These are phyloP conservation scores for Choanephora cucurbitarum DNA, from an alignment of 371 early-diverging fungal genomes.

Conservation along the genomic window DNA sequence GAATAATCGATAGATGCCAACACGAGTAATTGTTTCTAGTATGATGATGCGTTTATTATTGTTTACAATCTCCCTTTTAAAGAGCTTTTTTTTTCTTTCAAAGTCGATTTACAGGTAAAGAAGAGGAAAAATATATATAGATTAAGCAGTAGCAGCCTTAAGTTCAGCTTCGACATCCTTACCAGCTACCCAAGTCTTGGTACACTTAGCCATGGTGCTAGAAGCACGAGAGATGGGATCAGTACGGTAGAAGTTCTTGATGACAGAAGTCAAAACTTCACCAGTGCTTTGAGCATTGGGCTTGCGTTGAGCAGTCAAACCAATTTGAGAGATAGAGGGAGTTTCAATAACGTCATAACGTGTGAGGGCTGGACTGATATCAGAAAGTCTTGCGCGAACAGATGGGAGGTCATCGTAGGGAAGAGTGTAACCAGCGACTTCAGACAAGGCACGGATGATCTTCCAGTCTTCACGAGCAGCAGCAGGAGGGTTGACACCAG, in stretches of 20 bases:
- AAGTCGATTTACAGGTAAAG: not conserved
- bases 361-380: slow-evolving; percentile 85
- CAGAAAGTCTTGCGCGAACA: slow-evolving; percentile 83
- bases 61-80: not conserved
- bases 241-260: slow-evolving; percentile 93
- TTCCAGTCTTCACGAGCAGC: slow-evolving; percentile 98
- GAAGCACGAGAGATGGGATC: slow-evolving; percentile 92
- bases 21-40: not conserved
- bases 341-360: slow-evolving; percentile 72
- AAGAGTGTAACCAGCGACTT: slow-evolving; percentile 82
- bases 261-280: slow-evolving; percentile 53
- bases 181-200: slow-evolving; percentile 57
- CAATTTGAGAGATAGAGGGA: slow-evolving; percentile 61
- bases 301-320: slow-evolving; percentile 59
- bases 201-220: slow-evolving; percentile 97
- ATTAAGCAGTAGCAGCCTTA: slow-evolving; percentile 43
- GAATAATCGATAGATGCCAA: too few species aligned
- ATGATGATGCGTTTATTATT: not conserved
- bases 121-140: slow-evolving; percentile 1
- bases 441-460: slow-evolving; percentile 95
- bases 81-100: slow-evolving; percentile 3
- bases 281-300: slow-evolving; percentile 46
- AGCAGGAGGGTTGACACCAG: slow-evolving; percentile 89
- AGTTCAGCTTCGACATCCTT: slow-evolving; percentile 42
- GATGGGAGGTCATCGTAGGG: slow-evolving; percentile 87